Conservation (phyloP, 2,329 filamentous ascomycete species). For the Coleophoma crateriformis region DNA sequence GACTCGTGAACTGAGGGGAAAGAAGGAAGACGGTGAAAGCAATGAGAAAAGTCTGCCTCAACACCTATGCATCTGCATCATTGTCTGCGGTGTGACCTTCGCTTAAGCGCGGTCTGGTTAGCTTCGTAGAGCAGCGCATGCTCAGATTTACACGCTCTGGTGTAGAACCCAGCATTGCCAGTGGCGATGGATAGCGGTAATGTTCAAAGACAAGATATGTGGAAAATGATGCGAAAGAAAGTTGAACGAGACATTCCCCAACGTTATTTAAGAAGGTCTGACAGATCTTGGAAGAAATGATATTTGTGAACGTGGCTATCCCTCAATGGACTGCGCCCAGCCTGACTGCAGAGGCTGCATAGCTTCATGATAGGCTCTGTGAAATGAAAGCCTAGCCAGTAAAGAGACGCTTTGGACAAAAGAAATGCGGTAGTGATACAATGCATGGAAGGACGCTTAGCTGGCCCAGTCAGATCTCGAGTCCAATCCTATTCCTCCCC, state of each 20-base stretch:
- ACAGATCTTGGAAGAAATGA: conserved; percentile 18
- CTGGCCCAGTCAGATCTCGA: conserved; percentile 25
- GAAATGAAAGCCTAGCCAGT: conserved; percentile 21
- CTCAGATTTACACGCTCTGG: not conserved
- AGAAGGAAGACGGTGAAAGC: not conserved
- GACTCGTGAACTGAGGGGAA: not conserved
- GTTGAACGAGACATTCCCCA: too few species aligned
- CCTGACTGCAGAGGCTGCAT: conserved; percentile 23
- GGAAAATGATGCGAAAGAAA: too few species aligned
- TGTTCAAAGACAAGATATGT: not conserved
- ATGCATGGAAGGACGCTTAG: conserved; percentile 27
- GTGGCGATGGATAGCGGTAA: too few species aligned
- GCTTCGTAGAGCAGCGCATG: not conserved
- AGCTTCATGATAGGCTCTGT: conserved; percentile 25
- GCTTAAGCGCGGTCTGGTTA: not conserved
- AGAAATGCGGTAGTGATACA: conserved; percentile 28
- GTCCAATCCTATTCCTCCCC: conserved; percentile 16
- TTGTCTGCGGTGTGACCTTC: not conserved
- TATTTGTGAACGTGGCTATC: conserved; percentile 26
- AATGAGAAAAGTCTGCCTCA: not conserved
- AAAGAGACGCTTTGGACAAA: conserved; percentile 25
- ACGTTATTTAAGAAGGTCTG: conserved; percentile 2
- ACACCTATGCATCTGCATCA: not conserved
- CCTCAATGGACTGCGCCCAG: conserved; percentile 24
- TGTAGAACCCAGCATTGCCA: conserved; percentile 1